Percentiles rank a stretch among this genome's conserved stretches.
phyloP scores from a whole-genome alignment of 805 yeast genomes.

The Kodamaea laetipori region DNA sequence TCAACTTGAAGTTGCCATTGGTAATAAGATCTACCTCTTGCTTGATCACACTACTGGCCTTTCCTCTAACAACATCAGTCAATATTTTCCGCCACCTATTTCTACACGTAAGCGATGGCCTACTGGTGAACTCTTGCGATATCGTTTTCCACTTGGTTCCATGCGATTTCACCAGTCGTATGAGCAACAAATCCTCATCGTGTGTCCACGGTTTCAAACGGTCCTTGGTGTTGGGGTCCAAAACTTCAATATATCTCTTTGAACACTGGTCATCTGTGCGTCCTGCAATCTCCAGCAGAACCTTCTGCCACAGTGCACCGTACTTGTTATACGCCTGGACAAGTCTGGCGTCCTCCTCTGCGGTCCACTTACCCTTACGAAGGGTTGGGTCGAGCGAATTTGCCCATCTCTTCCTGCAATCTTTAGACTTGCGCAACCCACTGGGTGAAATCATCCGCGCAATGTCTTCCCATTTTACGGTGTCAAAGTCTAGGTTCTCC shows the following conservation, averaged over 20 bases:
- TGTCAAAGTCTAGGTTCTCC: conserved; percentile 35
- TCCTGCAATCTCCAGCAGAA: conserved; percentile 73
- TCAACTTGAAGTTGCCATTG: conserved; percentile 18
- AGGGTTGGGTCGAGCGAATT: conserved; percentile 82
- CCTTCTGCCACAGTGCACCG: conserved; percentile 87
- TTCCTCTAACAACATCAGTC: conserved; percentile 69
- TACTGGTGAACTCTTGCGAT: conserved; percentile 65
- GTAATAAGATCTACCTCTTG: conserved; percentile 60
- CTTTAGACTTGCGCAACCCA: conserved; percentile 66
- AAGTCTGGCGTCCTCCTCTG: conserved; percentile 70
- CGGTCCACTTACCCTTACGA: conserved; percentile 85
- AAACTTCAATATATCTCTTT: conserved; percentile 82
- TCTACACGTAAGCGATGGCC: conserved; percentile 88
- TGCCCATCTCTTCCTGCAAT: conserved; percentile 85
- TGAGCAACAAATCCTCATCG: conserved; percentile 72
- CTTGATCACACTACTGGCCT: conserved; percentile 56
- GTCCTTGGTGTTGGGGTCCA: conserved; percentile 79
- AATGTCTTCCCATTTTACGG: conserved; percentile 64
- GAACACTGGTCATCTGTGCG: conserved; percentile 96
- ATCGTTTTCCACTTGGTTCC: conserved; percentile 93
- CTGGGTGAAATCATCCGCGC: conserved; percentile 44
- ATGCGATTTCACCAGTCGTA: conserved; percentile 64
- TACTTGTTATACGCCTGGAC: conserved; percentile 61
- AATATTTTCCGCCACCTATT: conserved; percentile 90
- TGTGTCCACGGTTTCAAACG: conserved; percentile 77